Evolutionary conservation across 2,329 filamentous ascomycete genomes (phyloP).

Genomic region (Fusarium vanettenii): DNA sequence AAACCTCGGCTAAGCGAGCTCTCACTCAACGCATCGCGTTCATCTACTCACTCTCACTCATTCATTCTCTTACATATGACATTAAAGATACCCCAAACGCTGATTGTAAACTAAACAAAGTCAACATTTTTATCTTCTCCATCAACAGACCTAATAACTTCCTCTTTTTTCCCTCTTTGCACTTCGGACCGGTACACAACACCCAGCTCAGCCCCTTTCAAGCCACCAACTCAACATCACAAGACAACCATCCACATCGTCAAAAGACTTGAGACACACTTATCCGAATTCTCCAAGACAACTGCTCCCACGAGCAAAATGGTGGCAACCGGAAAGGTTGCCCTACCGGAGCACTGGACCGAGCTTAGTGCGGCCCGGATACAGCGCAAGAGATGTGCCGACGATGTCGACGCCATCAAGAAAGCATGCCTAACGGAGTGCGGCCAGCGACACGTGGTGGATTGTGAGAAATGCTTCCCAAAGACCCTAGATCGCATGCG

Average conservation of each 20-base stretch:
- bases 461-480: constrained; percentile 62
- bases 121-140: background rate
- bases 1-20: constrained; percentile 19
- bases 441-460: constrained; percentile 54
- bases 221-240: background rate
- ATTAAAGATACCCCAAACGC: background rate
- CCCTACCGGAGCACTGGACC: constrained; percentile 54
- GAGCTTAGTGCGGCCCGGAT: constrained; percentile 49
- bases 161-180: background rate
- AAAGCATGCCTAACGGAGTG: constrained; percentile 57
- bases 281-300: background rate
- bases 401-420: constrained; percentile 57
- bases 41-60: background rate
- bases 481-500: constrained; percentile 60
- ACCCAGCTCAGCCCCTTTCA: background rate
- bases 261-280: background rate
- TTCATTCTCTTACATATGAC: background rate
- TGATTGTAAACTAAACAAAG: background rate
- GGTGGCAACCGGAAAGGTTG: constrained; percentile 38
- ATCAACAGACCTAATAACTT: background rate
- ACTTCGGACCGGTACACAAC: background rate
- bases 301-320: constrained; percentile 25
- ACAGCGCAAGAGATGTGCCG: constrained; percentile 51
- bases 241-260: background rate
- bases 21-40: background rate